A percentile compares a stretch with the other conserved stretches of the same genome.
These are phyloP conservation scores for Cajanus cajan DNA, from an alignment of 306 rosid genomes.

Conservation along the genomic window DNA sequence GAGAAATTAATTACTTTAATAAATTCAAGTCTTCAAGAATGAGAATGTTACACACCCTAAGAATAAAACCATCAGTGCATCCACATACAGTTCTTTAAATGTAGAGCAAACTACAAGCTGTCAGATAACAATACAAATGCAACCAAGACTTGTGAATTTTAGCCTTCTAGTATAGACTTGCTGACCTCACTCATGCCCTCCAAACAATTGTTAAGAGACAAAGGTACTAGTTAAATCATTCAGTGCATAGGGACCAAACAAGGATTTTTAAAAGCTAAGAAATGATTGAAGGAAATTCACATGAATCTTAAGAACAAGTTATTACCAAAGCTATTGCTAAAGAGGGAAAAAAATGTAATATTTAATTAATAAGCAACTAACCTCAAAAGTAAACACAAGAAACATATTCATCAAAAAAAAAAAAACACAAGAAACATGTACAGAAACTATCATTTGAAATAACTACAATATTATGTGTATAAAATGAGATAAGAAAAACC, in stretches of 20 bases:
- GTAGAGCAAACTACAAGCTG: slow-evolving; percentile 13
- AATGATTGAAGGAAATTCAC: slow-evolving; percentile 18
- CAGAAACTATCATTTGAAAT: neutral
- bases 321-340: neutral
- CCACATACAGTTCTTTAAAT: neutral
- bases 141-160: slow-evolving; percentile 11
- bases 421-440: slow-evolving; percentile 6
- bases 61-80: neutral
- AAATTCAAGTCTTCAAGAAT: slow-evolving; percentile 9
- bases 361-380: neutral
- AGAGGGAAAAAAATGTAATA: neutral
- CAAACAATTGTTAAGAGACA: neutral
- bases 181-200: neutral
- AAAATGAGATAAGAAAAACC: neutral
- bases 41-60: neutral
- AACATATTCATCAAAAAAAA: too few relatives aligned
- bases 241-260: neutral
- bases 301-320: neutral
- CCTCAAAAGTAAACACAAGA: neutral
- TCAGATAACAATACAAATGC: neutral
- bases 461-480: neutral
- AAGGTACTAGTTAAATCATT: neutral
- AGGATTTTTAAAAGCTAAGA: neutral
- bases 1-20: slow-evolving; percentile 1
- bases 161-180: neutral